Evolutionary conservation across 2,329 filamentous ascomycete species (phyloP).

Genomic region (Aspergillus unguis): DNA sequence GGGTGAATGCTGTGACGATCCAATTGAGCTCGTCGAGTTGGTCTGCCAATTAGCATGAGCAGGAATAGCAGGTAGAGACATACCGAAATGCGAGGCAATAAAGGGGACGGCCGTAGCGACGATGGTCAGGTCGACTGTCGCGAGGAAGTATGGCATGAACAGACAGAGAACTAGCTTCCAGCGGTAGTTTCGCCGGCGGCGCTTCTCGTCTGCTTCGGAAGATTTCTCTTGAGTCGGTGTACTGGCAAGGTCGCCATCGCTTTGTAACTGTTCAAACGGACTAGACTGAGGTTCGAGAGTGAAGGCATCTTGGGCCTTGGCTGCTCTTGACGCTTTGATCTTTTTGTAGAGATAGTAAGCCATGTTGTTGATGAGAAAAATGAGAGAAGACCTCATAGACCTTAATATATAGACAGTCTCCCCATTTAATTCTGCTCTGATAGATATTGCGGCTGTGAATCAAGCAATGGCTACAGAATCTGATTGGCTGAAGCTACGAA

Average conservation of each 20-base stretch:
- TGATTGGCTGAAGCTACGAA: neutral
- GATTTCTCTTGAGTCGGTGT: neutral
- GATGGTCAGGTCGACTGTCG: constrained; percentile 64
- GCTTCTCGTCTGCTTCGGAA: constrained; percentile 22
- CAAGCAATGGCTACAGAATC: neutral
- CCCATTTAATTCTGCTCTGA: no score
- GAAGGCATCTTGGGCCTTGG: neutral
- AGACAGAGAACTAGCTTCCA: constrained; percentile 60
- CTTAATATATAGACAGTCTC: neutral
- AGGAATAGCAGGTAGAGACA: constrained; percentile 12
- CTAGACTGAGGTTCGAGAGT: neutral
- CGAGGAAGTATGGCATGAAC: constrained; percentile 58
- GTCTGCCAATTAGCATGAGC: constrained; percentile 29
- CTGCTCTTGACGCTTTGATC: constrained; percentile 1
- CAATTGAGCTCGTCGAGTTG: constrained; percentile 61
- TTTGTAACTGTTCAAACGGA: neutral
- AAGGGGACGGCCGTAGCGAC: constrained; percentile 58
- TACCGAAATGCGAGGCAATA: constrained; percentile 64
- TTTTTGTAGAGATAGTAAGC: constrained; percentile 6
- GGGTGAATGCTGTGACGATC: constrained; percentile 67
- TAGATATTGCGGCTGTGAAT: neutral
- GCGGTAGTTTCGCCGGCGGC: constrained; percentile 45
- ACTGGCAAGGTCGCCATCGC: neutral
- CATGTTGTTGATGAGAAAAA: neutral
- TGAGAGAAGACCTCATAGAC: neutral